Evolutionary conservation across 1,284 basidiomycete genomes (phyloP), one percentile per base, ranked within the genome.

Genomic region (Ceratorhiza oryzae-sativae): DNA sequence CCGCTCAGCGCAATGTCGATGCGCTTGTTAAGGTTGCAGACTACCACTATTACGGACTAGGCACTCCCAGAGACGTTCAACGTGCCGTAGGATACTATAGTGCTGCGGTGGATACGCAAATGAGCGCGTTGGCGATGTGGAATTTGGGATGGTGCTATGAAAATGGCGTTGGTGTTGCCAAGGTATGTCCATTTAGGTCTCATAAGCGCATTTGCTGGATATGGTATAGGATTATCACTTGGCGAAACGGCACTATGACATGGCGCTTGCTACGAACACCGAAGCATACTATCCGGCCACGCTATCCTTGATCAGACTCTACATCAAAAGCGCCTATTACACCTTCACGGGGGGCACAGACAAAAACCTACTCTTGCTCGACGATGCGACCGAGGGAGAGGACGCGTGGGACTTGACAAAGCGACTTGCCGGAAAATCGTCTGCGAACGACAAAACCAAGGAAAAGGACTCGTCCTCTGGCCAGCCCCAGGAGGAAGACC

Each of bases 111-210:
- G 94, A 96, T 76, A 95, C 93, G 1, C 92, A 95, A 74, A 78
- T 91, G 73, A 97, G 94, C 76, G 94, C 96, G 0, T 85, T 99
- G 76, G 96, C 97, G 1, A 95, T 97, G 89, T 99, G 96, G 95
- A 98, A 98, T 78, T 82, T 99, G 30, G 97, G 97, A 0, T 98
- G 93, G 92, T 97, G 99, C 95, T 98, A 98, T 80, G 97, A 99
- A 82, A 93, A 95, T 77, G 97, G 97, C 0, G 80, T 92, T 30
- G 97, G 97, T 3, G 94, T 98, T 0, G 88, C 91, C 25, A 89
- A 91, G 84, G 92, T 91, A 73, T 67, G 83, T 39, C 13, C 36
- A 6, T 13, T 39, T 6, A 39, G 6, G 13, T 39, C 13, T 6
- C 13, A 6, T 39, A 6, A 6, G 13, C 8, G 36, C 13, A 39